Evolutionary conservation across 2,329 filamentous ascomycete genomes (phyloP).

Genomic region (Arachnopeziza araneosa): DNA sequence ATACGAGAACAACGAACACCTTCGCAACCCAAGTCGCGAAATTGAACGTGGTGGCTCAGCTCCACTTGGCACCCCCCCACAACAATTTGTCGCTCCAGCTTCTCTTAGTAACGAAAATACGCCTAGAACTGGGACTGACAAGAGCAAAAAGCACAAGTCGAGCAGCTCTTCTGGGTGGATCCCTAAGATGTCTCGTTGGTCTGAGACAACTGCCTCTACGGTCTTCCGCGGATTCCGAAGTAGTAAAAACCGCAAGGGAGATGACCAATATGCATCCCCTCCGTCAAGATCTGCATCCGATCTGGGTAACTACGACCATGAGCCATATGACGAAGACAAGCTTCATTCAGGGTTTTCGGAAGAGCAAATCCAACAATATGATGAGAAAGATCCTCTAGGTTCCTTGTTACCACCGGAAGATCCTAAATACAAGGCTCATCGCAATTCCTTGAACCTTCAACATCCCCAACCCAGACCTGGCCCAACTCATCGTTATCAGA

Average conservation of each 20-base stretch:
- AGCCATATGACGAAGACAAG: conserved; percentile 56
- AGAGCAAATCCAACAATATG: conserved; percentile 34
- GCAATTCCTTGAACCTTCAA: conserved; percentile 73
- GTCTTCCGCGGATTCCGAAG: conserved; percentile 71
- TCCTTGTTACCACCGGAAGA: conserved; percentile 44
- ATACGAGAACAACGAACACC: conserved; percentile 52
- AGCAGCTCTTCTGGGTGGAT: conserved; percentile 72
- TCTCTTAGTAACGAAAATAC: conserved; percentile 74
- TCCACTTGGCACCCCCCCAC: conserved; percentile 54
- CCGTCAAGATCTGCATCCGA: conserved; percentile 77
- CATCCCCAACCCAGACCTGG: conserved; percentile 74
- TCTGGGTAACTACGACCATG: conserved; percentile 56
- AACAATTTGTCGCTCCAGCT: conserved; percentile 34
- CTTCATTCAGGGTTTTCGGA: conserved; percentile 53
- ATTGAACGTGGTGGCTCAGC: conserved; percentile 46
- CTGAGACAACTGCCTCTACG: conserved; percentile 89
- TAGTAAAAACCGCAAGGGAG: conserved; percentile 58
- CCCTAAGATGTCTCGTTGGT: conserved; percentile 95
- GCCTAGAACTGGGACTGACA: conserved; percentile 55
- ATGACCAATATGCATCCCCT: conserved; percentile 41
- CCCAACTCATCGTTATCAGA: conserved; percentile 68
- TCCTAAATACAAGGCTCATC: conserved; percentile 76
- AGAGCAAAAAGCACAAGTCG: conserved; percentile 84
- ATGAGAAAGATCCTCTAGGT: conserved; percentile 22
- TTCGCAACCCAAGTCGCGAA: conserved; percentile 57